A percentile compares a stretch with the other conserved stretches of the same genome.
Evolutionary conservation across 257 asterid genomes (phyloP).

Genomic region (Penstemon davidsonii): DNA sequence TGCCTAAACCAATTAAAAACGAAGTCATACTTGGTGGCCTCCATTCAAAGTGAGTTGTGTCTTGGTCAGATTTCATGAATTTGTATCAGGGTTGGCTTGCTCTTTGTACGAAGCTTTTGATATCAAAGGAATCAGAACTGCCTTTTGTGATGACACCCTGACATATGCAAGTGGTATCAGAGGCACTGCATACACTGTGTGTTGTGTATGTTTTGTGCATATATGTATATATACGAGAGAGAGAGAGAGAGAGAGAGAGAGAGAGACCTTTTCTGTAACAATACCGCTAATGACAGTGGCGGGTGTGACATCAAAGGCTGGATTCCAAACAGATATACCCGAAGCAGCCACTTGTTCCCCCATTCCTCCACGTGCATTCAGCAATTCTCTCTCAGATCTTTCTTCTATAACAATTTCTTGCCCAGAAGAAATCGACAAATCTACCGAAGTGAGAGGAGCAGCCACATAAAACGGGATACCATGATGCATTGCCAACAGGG

Average conservation of each 20-base stretch:
- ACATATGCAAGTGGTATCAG: constrained; percentile 19
- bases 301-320: constrained; percentile 96
- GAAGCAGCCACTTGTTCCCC: constrained; percentile 98
- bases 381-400: constrained; percentile 80
- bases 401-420: constrained; percentile 84
- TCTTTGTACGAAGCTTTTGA: constrained; percentile 45
- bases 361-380: constrained; percentile 75
- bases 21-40: background rate
- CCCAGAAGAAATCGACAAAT: constrained; percentile 73
- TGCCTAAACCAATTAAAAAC: background rate
- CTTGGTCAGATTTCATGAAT: background rate
- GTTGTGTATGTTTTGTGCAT: background rate
- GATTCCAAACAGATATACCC: constrained; percentile 94
- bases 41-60: background rate
- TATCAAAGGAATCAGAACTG: constrained; percentile 58
- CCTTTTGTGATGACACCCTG: constrained; percentile 84
- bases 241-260: constrained; percentile 32
- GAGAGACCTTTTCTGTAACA: constrained; percentile 78
- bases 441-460: constrained; percentile 89
- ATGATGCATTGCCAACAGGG: constrained; percentile 77
- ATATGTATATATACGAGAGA: background rate
- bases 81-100: constrained; percentile 22
- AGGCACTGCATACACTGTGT: background rate
- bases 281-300: constrained; percentile 73
- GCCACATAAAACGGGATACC: constrained; percentile 88